Conservation (phyloP, 768 basidiomycete genomes). For the Phanerochaete carnosa region DNA sequence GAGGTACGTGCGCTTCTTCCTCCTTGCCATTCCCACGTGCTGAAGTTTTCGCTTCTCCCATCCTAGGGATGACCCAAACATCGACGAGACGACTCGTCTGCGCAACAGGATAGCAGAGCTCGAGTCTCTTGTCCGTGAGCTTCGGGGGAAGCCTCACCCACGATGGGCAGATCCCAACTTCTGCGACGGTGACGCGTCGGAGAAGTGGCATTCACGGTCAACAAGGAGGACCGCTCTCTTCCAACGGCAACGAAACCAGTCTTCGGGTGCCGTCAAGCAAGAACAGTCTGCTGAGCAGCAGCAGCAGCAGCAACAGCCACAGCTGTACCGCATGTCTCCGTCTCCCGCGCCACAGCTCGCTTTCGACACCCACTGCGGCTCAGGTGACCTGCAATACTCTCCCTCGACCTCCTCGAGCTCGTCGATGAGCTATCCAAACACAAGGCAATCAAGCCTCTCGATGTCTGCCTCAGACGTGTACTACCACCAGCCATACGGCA, state of each 20-base stretch:
- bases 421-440: slow-evolving; percentile 21
- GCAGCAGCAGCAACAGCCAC: slow-evolving; percentile 28
- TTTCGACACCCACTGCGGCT: slow-evolving; percentile 12
- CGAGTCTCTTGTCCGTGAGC: slow-evolving; percentile 86
- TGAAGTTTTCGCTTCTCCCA: too few species aligned
- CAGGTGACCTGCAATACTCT: slow-evolving; percentile 17
- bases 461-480: slow-evolving; percentile 17
- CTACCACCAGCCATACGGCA: slow-evolving; percentile 24
- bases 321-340: slow-evolving; percentile 69
- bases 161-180: slow-evolving; percentile 81
- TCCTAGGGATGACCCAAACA: slow-evolving; percentile 75
- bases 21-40: not conserved
- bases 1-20: slow-evolving; percentile 41
- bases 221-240: slow-evolving; percentile 51
- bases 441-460: slow-evolving; percentile 14
- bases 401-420: slow-evolving; percentile 24
- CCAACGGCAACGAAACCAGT: slow-evolving; percentile 21
- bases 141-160: slow-evolving; percentile 85
- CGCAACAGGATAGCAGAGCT: slow-evolving; percentile 89
- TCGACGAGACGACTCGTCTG: slow-evolving; percentile 85
- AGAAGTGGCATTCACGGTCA: slow-evolving; percentile 85
- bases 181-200: slow-evolving; percentile 75
- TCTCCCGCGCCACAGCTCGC: slow-evolving; percentile 41
- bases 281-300: slow-evolving; percentile 52
- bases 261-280: slow-evolving; percentile 37